Evolutionary conservation across 2,329 filamentous ascomycete genomes (phyloP), one percentile per base, ranked within the genome.

Genomic region (Colletotrichum euphorbiae): DNA sequence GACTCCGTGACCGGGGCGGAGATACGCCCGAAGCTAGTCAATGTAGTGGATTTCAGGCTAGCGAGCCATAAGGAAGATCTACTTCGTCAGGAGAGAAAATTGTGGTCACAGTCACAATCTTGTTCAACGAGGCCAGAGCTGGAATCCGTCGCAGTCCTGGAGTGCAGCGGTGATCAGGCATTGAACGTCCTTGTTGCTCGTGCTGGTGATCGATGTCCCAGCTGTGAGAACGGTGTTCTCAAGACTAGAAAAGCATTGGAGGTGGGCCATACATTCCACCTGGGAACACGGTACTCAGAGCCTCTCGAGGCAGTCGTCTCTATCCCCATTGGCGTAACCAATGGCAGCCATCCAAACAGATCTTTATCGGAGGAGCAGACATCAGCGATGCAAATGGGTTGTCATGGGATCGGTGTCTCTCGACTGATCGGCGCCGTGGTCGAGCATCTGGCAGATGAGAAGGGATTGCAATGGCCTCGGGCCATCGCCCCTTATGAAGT

Each of bases 391-490:
- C 89, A 97, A 71, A 99, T 99, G 96, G 96, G 96, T 62, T 99
- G 96, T 77, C 93, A 98, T 76, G 96, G 96, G 1, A 97, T 99
- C 69, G 96, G 96, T 2, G 89, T 99, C 17, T 97, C 94, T 5
- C 91, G 96, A 50, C 90, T 99, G 73, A 90, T 99, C 69, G 94
- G 91, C 8, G 93, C 96, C 1, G 89, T 96, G 1, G 94, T 94
- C 1, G 91, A 95, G 71, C 86, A 91, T 43, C 83, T 93, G 9
- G 85, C 89, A 0, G 93, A 97, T 72, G 75, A 84, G 3, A 87
- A 82, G 74, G 96, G 94, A 0, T 84, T 98, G 7, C 93, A 93
- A 73, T 99, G 96, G 96, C 96, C 96, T 0, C 84, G 90, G 6
- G 89, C 83, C 9, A 94, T 98, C 71, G 93, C 96, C 2, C 96